A percentile compares a stretch with the other conserved stretches of the same genome.
Evolutionary conservation across 148 eudicot genomes (phyloP).

Genomic region (Silene conica): DNA sequence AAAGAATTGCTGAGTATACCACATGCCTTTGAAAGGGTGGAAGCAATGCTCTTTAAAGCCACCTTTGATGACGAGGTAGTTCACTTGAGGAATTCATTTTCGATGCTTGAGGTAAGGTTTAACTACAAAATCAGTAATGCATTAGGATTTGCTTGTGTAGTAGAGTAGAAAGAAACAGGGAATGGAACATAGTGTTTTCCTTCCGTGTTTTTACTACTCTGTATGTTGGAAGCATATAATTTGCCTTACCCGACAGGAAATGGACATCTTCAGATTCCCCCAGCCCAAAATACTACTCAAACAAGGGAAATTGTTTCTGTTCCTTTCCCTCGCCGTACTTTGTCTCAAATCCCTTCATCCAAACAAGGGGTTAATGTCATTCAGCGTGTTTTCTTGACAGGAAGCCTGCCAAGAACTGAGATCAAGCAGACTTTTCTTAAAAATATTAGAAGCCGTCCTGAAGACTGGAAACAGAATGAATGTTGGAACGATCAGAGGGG

Average conservation of each 20-base stretch:
- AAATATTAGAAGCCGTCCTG: conserved; percentile 89
- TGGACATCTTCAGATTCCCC: too few relatives aligned
- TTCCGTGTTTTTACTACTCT: too few relatives aligned
- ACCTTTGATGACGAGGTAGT: conserved; percentile 86
- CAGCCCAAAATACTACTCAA: too few relatives aligned
- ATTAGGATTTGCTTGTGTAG: not conserved
- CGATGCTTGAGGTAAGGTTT: conserved; percentile 75
- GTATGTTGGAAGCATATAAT: too few relatives aligned
- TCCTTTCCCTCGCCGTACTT: not conserved
- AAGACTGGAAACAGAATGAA: conserved; percentile 99
- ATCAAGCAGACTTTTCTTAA: conserved; percentile 85
- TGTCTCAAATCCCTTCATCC: not conserved
- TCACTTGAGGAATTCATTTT: conserved; percentile 79
- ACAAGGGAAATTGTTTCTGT: too few relatives aligned
- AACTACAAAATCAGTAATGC: conserved; percentile 3
- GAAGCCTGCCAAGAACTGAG: conserved; percentile 95
- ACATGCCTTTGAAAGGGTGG: conserved; percentile 69
- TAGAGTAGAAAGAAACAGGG: too few relatives aligned
- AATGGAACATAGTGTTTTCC: too few relatives aligned
- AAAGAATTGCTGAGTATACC: conserved; percentile 63
- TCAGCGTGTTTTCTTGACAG: conserved; percentile 27
- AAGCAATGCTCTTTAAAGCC: conserved; percentile 88
- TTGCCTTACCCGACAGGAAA: too few relatives aligned
- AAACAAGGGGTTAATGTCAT: not conserved
- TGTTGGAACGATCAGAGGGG: conserved; percentile 93